phyloP scores from a whole-genome alignment of 169 alveolate genomes.

The Amoebophrya sp. region DNA sequence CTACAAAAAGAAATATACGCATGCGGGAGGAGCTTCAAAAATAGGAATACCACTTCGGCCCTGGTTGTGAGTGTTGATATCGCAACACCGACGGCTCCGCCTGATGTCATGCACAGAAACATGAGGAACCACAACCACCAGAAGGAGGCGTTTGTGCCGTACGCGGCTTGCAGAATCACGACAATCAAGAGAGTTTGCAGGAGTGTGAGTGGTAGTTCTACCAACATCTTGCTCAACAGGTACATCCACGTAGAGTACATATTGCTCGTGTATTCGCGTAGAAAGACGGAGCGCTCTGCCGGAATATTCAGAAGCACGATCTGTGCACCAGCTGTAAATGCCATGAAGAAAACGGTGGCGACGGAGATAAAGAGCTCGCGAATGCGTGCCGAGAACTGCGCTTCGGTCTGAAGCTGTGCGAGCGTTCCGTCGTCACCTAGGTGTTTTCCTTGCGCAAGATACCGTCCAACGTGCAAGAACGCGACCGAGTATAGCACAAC shows the following conservation, averaged over 20 bases:
- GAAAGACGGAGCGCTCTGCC: neutral
- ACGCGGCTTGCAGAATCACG: neutral
- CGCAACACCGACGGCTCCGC: slow-evolving; percentile 13
- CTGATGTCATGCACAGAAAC: neutral
- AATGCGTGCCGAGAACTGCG: neutral
- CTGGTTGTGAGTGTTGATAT: neutral
- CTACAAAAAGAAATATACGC: too few species aligned
- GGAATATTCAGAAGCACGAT: neutral
- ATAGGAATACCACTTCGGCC: neutral
- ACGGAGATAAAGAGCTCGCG: slow-evolving; percentile 5
- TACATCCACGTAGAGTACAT: neutral
- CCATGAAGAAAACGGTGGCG: neutral
- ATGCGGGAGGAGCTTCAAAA: too few species aligned
- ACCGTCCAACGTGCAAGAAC: neutral
- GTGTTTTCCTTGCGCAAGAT: neutral
- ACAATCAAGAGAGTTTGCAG: neutral
- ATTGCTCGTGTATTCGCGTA: slow-evolving; percentile 8
- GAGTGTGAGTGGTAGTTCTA: neutral
- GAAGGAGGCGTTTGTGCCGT: neutral
- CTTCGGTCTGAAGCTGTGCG: neutral
- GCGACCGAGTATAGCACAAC: neutral
- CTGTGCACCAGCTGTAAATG: neutral
- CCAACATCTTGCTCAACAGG: neutral
- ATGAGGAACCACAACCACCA: neutral
- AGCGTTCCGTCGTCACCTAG: neutral